phyloP scores from a whole-genome alignment of 2,329 filamentous ascomycete species.

The Xylariaceae sp. region DNA sequence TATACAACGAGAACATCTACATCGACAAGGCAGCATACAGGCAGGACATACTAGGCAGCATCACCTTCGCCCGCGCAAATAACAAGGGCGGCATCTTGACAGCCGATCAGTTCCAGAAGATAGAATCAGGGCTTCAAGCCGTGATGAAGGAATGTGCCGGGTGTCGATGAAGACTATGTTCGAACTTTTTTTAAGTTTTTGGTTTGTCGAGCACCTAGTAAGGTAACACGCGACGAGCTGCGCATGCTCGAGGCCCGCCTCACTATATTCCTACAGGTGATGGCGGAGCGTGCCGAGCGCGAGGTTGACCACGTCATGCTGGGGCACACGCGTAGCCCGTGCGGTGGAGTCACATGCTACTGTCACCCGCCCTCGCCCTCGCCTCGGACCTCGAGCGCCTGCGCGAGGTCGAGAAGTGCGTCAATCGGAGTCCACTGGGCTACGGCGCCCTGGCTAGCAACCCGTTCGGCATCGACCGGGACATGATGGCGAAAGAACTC shows the following conservation, averaged over 20 bases:
- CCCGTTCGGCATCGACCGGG: slow-evolving; percentile 75
- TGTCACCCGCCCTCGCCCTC: slow-evolving; percentile 72
- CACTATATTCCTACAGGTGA: slow-evolving; percentile 72
- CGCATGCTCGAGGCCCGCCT: slow-evolving; percentile 73
- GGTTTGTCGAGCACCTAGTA: neutral
- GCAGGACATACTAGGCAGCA: slow-evolving; percentile 80
- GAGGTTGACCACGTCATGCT: slow-evolving; percentile 76
- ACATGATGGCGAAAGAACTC: slow-evolving; percentile 74
- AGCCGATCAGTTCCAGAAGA: slow-evolving; percentile 73
- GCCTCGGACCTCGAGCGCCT: slow-evolving; percentile 49
- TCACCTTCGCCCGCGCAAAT: slow-evolving; percentile 84
- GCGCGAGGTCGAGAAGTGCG: slow-evolving; percentile 68
- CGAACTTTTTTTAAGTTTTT: neutral
- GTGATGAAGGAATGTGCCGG: slow-evolving; percentile 62
- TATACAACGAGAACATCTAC: slow-evolving; percentile 82
- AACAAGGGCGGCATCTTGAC: slow-evolving; percentile 76
- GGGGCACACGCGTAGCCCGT: slow-evolving; percentile 78
- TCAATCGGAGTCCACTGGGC: slow-evolving; percentile 71
- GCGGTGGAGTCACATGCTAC: slow-evolving; percentile 77
- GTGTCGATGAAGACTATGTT: slow-evolving; percentile 55
- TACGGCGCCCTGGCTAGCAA: slow-evolving; percentile 78
- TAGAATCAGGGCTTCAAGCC: slow-evolving; percentile 72
- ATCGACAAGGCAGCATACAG: slow-evolving; percentile 81
- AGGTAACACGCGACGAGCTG: slow-evolving; percentile 68
- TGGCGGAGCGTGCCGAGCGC: slow-evolving; percentile 68